Evolutionary conservation across 1,284 basidiomycete species (phyloP), one percentile per base, ranked within the genome.

Genomic region (Tilletia caries): DNA sequence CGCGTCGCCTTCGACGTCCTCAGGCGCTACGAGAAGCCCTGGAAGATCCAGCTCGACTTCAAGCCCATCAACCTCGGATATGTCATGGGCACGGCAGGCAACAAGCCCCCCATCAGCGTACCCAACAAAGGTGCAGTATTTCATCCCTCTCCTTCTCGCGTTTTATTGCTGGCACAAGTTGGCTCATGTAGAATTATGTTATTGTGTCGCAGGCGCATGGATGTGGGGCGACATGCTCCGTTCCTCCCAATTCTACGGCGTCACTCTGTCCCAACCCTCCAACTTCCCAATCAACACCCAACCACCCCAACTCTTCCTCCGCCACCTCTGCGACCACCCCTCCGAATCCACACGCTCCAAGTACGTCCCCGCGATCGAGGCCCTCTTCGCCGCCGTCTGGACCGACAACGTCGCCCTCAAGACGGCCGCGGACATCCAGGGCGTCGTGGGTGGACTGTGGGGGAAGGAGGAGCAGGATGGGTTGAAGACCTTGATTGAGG

Each of bases 41-140:
- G 81, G 81, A 69, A 78, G 34, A 60, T 79, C 27, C 68, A 81
- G 18, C 33, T 82, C 29, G 75, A 72, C 20, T 75, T 72, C 37
- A 69, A 69, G 23, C 79, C 81, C 0, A 68, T 78, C 32, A 81
- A 79, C 50, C 73, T 81, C 10, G 75, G 75, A 0, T 79, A 82
- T 60, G 71, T 83, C 20, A 83, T 83, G 81, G 43, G 73, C 71
- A 75, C 67, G 20, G 73, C 81, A 3, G 70, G 71, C n/a, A 83
- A 83, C 71, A 71, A 70, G 52, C 79, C 81, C 1, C 81, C 81
- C 2, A 78, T 82, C 54, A 69, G 64, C 15, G 79, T 81, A 0
- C 69, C 70, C 1, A 80, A 82, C 71, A 83, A 83, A 69, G 78
- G 80, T 20, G n/a, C 27, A 44, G 1, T 76, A 8, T 18, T n/a